phyloP scores from a whole-genome alignment of 2,329 filamentous ascomycete species.

The Ceratocystis albifundus region DNA sequence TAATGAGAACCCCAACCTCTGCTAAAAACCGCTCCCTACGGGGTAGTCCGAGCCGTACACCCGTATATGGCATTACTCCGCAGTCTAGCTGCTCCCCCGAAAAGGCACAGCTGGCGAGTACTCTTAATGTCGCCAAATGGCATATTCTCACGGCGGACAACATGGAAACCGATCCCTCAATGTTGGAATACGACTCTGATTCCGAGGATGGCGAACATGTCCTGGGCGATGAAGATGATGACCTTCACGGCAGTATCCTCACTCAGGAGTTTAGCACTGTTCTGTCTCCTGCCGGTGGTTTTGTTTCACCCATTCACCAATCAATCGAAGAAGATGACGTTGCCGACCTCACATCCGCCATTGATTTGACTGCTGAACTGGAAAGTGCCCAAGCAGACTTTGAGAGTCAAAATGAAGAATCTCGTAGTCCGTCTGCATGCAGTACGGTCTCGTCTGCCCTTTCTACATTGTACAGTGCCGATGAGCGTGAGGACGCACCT shows the following conservation, averaged over 20 bases:
- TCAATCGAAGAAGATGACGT: not conserved
- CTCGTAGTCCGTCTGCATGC: conserved; percentile 23
- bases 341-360: not conserved
- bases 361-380: not conserved
- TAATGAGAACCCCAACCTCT: conserved; percentile 18
- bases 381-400: not conserved
- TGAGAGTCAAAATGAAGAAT: not conserved
- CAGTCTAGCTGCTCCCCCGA: conserved; percentile 10
- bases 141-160: conserved; percentile 18
- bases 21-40: conserved; percentile 15
- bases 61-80: conserved; percentile 5
- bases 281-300: conserved; percentile 19
- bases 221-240: conserved; percentile 7
- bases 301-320: conserved; percentile 12
- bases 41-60: conserved; percentile 16
- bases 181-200: conserved; percentile 1
- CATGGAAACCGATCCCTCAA: conserved; percentile 4
- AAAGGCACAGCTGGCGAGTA: conserved; percentile 18
- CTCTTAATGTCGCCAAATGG: conserved; percentile 18
- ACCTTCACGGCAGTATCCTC: conserved; percentile 11
- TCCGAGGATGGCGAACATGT: conserved; percentile 10
- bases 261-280: conserved; percentile 21
- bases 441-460: conserved; percentile 43
- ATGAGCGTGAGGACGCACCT: conserved; percentile 35
- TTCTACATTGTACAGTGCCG: conserved; percentile 46